phyloP scores from a whole-genome alignment of 2,329 filamentous ascomycete species.

The Colletotrichum sp. region DNA sequence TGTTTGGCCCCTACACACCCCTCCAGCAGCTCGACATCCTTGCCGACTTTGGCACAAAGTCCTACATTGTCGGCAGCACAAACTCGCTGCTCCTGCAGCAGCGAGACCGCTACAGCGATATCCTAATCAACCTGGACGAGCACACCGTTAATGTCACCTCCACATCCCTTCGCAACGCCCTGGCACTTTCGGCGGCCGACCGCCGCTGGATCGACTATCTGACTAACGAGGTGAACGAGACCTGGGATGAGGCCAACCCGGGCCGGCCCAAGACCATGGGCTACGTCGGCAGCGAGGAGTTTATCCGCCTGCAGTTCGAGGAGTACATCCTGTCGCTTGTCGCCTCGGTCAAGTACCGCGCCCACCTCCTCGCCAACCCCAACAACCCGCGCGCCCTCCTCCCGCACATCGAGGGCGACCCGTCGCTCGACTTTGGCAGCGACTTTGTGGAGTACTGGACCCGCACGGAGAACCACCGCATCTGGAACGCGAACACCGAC shows the following conservation, averaged over 20 bases:
- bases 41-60: conserved; percentile 93
- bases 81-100: conserved; percentile 94
- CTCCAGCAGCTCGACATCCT: conserved; percentile 94
- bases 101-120: conserved; percentile 93
- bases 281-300: conserved; percentile 95
- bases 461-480: conserved; percentile 86
- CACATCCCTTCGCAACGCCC: conserved; percentile 74
- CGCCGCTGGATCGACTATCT: conserved; percentile 96
- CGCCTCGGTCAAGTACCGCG: conserved; percentile 88
- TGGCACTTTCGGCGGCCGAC: conserved; percentile 84
- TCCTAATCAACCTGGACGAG: conserved; percentile 95
- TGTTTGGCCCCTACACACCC: conserved; percentile 96
- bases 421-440: conserved; percentile 79
- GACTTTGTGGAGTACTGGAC: conserved; percentile 91
- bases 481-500: conserved; percentile 84
- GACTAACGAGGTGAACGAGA: conserved; percentile 91
- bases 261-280: conserved; percentile 91
- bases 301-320: conserved; percentile 96
- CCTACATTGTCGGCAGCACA: conserved; percentile 95
- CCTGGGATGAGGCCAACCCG: conserved; percentile 94
- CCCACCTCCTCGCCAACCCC: conserved; percentile 60
- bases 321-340: conserved; percentile 92
- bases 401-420: conserved; percentile 79
- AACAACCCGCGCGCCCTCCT: conserved; percentile 66
- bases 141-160: conserved; percentile 85